Base-by-base conservation (phyloP, 306 rosid species). In the Quercus suber region DNA sequence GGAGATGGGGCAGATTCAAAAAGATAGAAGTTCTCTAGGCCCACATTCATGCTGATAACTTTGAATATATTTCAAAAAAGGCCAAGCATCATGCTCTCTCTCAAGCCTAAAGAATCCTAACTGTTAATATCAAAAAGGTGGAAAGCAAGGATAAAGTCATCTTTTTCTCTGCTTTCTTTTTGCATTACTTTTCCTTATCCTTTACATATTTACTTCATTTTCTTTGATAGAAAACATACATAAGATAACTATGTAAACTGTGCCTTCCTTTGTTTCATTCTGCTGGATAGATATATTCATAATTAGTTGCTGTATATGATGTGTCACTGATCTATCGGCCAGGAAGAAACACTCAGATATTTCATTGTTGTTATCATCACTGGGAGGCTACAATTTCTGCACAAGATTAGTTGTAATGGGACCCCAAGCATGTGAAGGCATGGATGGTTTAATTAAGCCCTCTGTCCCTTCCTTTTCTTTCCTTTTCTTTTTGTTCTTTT, bases 391-490 rank as follows among this genome's bases (percentile, higher is more conserved):
- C 90, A 68, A 43, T 59, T 45, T 28, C 63, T 21, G 20, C 49
- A 73, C 58, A 60, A 60, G 45, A 70, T 83, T 78, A 83, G 77
- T 59, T 76, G 75, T 67, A 58, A 63, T 10, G 79, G 88, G 91
- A 28, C 88, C 96, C 83, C 79, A 7, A 74, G 73, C 89, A 80
- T 67, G 86, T 61, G 87, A 61, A 60, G 65, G 56, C 79, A 82
- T 56, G 43, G 52, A 64, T 65, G 10, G 76, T 75, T 75, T 71
- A 64, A 69, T 57, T 68, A 79, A 78, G 73, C 79, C 52, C 72
- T 81, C 69, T 76, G 78, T 7, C 17, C 63, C n/a, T 15, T 74
- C 78, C 55, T 56, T 74, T 27, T 49, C 58, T 28, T 71, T 18
- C 15, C 14, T 73, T 55, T 28, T 71, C 13, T 6, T 7, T 64